Percentiles rank a stretch among this genome's conserved stretches.
Evolutionary conservation across 1,284 basidiomycete species (phyloP).

Genomic region (Tylopilus microsporus): DNA sequence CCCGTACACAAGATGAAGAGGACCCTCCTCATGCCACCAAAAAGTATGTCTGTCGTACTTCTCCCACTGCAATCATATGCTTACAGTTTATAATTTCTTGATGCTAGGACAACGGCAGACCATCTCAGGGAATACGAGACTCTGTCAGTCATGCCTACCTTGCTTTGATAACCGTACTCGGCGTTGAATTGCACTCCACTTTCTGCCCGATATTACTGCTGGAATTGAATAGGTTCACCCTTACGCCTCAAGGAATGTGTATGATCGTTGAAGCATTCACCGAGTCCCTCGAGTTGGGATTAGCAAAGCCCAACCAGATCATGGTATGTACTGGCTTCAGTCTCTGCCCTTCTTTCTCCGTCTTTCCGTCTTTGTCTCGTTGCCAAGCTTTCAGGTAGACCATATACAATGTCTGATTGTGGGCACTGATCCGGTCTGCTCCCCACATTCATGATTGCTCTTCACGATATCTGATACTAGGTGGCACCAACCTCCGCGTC

Average conservation of each 20-base stretch:
- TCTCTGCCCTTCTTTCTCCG: neutral
- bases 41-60: slow-evolving; percentile 46
- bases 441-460: neutral
- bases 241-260: slow-evolving; percentile 91
- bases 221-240: slow-evolving; percentile 56
- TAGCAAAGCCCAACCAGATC: slow-evolving; percentile 78
- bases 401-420: neutral
- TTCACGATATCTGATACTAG: slow-evolving; percentile 32
- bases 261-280: slow-evolving; percentile 97
- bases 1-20: slow-evolving; percentile 66
- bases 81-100: neutral
- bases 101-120: slow-evolving; percentile 75
- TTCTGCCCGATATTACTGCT: neutral
- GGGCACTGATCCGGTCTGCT: neutral
- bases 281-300: slow-evolving; percentile 83
- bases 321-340: slow-evolving; percentile 62
- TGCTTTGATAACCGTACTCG: neutral
- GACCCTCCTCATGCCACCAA: slow-evolving; percentile 84
- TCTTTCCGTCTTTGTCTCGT: slow-evolving; percentile 4
- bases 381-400: neutral
- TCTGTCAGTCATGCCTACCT: slow-evolving; percentile 47
- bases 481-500: slow-evolving; percentile 94
- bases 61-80: neutral
- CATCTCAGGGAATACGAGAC: slow-evolving; percentile 84
- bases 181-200: slow-evolving; percentile 11